Evolutionary conservation across 176 grass and related monocot species (phyloP), one percentile per base, ranked within the genome.

Genomic region (Typha latifolia): DNA sequence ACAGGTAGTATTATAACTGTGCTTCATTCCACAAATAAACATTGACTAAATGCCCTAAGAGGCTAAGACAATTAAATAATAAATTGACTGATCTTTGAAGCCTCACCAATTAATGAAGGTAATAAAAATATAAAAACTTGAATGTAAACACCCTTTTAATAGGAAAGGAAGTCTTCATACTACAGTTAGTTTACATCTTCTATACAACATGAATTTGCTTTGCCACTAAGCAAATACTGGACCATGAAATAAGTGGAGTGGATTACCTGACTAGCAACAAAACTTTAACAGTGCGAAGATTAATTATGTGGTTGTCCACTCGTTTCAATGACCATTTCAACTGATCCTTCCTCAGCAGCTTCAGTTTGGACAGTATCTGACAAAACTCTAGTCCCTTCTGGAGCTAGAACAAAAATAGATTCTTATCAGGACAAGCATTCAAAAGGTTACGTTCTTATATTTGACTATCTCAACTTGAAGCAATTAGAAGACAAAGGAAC

Each of bases 201-300:
- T 65, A 47, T 65, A 65, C 63, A 65, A 47, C 63, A 65, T 12
- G 9, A 27, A 65, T 65, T 65, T 65, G 63, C 32, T 10, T 37
- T 65, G 63, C 63, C 32, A 16, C 34, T 12, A 47, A 65, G 32
- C 32, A 65, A 14, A 37, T 65, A 34, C 32, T 11, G 12, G 14
- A 47, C 2, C 15, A 9, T n/a, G 32, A 47, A 65, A 65, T 43
- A 37, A 18, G 63, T 27, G 15, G 16, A 47, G 32, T 24, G 21
- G 19, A 61, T 4, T 65, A 59, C 53, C 53, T 59, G 53, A 59
- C 16, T 59, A 59, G 15, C 53, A 59, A 22, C 53, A 59, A 19
- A 19, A 59, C 8, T 59, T 21, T 59, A 21, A 59, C 20, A 59
- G 1, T 56, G 8, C 9, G 18, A 21, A 59, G 53, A 11, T 59